Base-by-base conservation (phyloP, 192 early-diverging fungal species). In the Jimgerdemannia flammicorona region DNA sequence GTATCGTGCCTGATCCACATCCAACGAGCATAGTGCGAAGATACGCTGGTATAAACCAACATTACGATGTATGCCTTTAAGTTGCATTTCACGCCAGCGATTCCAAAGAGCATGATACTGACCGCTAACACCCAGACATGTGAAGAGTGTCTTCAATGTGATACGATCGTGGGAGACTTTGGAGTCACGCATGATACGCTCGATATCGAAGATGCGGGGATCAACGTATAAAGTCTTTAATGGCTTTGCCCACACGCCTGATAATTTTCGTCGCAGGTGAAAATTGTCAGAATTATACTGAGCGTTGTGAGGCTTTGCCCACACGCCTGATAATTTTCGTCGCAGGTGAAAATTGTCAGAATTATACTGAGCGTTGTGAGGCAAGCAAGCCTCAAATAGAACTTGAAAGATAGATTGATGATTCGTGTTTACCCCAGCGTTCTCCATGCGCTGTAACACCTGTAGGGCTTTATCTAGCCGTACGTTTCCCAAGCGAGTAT, bases 181-280 rank as follows among this genome's bases (percentile, higher is more conserved):
- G 43, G 78, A 69, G 3, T 73, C 75, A n/a, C 79, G 40, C 81
- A 83, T 83, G 20, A 83, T 73, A 41, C 73, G 72, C 70, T 83
- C 81, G 40, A 83, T 75, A 39, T 83, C 81, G 64, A 79, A 79
- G 20, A 83, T 9, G 40, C 81, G 81, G 9, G 20, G 68, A 70
- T 83, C 81, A 40, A 81, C 40, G 29, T 10, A 29, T 64, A 67
- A 41, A 14, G 19, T 18, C 40, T 9, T 9, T 19, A 9, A 9
- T 6, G 67, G 8, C 49, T 14, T 14, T 10, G 49, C 49, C n/a
- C n/a, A n/a, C n/a, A n/a, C n/a, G n/a, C n/a, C 8, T 17, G 40
- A 68, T 7, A 68, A n/a, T 41, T 41, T 20, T 40, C 67, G 19
- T 6, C 40, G 4, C 67, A 68, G 67, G 17, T 68, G n/a, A 39